These are phyloP conservation scores for Elaphomyces granulatus DNA, from an alignment of 495 filamentous ascomycete species.

Conservation along the genomic window DNA sequence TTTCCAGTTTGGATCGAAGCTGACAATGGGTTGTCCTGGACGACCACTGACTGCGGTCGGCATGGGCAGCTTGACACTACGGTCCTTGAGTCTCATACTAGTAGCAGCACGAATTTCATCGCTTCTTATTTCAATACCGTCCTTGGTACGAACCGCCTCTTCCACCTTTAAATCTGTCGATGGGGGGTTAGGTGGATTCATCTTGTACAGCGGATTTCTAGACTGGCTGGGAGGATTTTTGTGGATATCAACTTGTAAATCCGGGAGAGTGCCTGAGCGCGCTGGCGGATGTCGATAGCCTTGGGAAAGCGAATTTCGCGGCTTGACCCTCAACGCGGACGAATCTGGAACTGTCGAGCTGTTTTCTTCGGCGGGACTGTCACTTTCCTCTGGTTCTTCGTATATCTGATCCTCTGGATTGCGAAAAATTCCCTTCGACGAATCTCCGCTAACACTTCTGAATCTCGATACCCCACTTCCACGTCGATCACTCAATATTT, in stretches of 20 bases:
- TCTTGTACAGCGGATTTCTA: conserved; percentile 55
- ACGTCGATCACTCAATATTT: neutral
- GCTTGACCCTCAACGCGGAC: conserved; percentile 37
- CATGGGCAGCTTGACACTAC: conserved; percentile 70
- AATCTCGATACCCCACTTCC: conserved; percentile 13
- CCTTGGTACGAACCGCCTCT: conserved; percentile 37
- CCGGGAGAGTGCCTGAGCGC: conserved; percentile 31
- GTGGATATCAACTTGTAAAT: conserved; percentile 58
- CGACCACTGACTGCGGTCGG: conserved; percentile 76
- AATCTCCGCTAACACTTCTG: conserved; percentile 25
- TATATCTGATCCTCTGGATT: conserved; percentile 72
- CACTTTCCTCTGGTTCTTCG: conserved; percentile 54
- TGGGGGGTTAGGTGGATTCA: conserved; percentile 36
- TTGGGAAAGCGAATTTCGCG: conserved; percentile 44
- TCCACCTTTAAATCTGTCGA: conserved; percentile 9
- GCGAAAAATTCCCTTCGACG: conserved; percentile 30
- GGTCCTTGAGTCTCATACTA: conserved; percentile 72
- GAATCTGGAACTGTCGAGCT: conserved; percentile 27
- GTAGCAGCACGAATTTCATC: conserved; percentile 84
- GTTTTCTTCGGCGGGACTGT: conserved; percentile 17
- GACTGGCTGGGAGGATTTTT: conserved; percentile 65
- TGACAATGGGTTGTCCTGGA: conserved; percentile 79
- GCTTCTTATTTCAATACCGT: conserved; percentile 66
- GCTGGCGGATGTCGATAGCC: conserved; percentile 29
- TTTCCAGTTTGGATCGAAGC: conserved; percentile 75